Conservation (phyloP, 331 rosid genomes). For the Pyrus hybrid region DNA sequence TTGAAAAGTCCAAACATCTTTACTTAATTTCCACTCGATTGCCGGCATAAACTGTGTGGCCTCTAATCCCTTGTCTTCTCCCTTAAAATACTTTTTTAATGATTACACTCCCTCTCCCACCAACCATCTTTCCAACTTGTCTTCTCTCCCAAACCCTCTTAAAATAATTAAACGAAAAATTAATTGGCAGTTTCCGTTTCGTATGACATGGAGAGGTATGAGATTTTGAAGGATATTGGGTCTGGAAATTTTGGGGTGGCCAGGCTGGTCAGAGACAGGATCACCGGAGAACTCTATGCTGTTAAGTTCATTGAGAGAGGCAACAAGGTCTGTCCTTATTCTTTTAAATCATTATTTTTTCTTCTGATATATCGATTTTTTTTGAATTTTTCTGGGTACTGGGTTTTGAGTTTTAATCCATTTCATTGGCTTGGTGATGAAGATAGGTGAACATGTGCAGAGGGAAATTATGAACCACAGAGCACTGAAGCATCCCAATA, state of each 20-base stretch:
- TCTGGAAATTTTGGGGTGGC: constrained; percentile 83
- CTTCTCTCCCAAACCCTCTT: too few relatives aligned
- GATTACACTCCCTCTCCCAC: too few relatives aligned
- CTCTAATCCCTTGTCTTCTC: too few relatives aligned
- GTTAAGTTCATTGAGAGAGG: constrained; percentile 88
- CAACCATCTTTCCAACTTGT: too few relatives aligned
- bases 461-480: constrained; percentile 91
- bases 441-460: constrained; percentile 83
- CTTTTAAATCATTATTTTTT: not conserved
- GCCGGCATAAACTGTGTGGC: too few relatives aligned
- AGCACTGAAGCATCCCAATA: constrained; percentile 78
- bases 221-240: constrained; percentile 69
- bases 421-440: constrained; percentile 7
- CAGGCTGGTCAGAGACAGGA: constrained; percentile 45
- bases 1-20: too few relatives aligned
- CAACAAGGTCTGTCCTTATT: constrained; percentile 44
- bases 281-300: constrained; percentile 48
- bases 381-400: not conserved
- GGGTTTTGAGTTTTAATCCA: not conserved
- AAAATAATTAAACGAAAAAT: not conserved
- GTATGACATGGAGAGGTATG: constrained; percentile 60
- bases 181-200: not conserved
- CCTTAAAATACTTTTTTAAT: too few relatives aligned
- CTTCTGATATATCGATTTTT: not conserved
- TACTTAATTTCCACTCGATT: too few relatives aligned